A percentile compares a stretch with the other conserved stretches of the same genome.
phyloP scores from a whole-genome alignment of 2,329 filamentous ascomycete genomes.

The Clarireedia monteithiana region DNA sequence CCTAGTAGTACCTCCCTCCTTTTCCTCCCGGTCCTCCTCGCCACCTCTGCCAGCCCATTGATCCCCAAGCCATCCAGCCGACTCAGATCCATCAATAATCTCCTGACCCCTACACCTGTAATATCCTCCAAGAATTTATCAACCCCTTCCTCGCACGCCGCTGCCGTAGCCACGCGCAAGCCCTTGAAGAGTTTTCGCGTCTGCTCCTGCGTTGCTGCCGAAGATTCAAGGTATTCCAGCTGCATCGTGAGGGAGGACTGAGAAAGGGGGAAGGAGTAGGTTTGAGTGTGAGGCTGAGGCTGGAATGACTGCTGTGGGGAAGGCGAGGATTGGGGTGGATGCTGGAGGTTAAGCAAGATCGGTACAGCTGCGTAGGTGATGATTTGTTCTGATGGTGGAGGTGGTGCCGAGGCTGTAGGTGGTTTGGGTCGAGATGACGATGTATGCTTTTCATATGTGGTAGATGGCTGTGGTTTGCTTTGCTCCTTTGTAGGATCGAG shows the following conservation, averaged over 20 bases:
- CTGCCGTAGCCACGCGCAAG: constrained; percentile 46
- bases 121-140: constrained; percentile 44
- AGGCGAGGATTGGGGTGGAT: not conserved
- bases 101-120: constrained; percentile 45
- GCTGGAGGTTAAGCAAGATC: not conserved
- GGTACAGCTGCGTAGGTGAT: not conserved
- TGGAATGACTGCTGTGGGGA: too few relatives aligned
- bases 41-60: constrained; percentile 19
- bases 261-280: not conserved
- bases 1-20: constrained; percentile 13
- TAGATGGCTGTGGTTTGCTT: not conserved
- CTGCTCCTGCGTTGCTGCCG: not conserved
- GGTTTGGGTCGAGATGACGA: not conserved
- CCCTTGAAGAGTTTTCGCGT: constrained; percentile 44
- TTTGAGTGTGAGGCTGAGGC: not conserved
- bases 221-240: not conserved
- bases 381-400: not conserved
- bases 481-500: constrained; percentile 6
- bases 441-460: not conserved
- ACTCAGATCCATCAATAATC: constrained; percentile 47
- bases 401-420: not conserved
- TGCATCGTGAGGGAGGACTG: not conserved
- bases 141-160: constrained; percentile 46
- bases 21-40: constrained; percentile 19
- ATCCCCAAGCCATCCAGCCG: constrained; percentile 39